Conservation (phyloP, 1,284 basidiomycete genomes). For the Takashimella koratensis region DNA sequence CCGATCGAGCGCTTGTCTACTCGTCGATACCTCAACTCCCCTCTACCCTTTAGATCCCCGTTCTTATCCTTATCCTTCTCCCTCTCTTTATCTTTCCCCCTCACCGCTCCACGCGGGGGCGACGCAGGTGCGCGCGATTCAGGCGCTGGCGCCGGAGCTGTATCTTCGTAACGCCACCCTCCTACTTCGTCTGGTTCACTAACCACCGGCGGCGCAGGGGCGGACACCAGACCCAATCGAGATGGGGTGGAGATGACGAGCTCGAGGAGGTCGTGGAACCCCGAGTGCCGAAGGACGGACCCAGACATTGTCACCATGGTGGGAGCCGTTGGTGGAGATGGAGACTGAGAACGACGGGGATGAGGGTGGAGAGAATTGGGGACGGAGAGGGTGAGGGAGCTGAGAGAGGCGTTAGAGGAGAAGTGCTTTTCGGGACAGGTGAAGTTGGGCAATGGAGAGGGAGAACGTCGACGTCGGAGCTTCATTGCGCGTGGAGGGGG, state of each 20-base stretch:
- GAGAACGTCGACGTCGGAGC: too few relatives aligned
- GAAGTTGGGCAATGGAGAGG: too few relatives aligned
- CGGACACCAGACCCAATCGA: constrained; percentile 51
- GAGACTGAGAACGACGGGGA: too few relatives aligned
- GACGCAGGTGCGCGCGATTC: too few relatives aligned
- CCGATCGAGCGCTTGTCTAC: constrained; percentile 85
- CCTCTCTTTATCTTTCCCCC: constrained; percentile 15
- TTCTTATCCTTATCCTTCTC: constrained; percentile 3
- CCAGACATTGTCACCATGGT: not conserved
- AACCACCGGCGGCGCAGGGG: not conserved
- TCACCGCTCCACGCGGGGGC: constrained; percentile 30
- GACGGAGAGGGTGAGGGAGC: too few relatives aligned
- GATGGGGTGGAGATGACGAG: constrained; percentile 61
- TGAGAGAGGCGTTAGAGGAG: too few relatives aligned
- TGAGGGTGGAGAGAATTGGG: too few relatives aligned
- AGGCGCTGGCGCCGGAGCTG: too few relatives aligned
- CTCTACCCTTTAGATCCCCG: constrained; percentile 2
- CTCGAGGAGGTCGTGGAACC: constrained; percentile 81
- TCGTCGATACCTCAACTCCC: constrained; percentile 46
- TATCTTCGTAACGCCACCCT: too few relatives aligned
- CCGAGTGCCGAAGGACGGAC: constrained; percentile 43
- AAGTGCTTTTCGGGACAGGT: too few relatives aligned
- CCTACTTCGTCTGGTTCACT: not conserved
- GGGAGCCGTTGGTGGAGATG: not conserved
- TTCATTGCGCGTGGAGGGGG: too few relatives aligned